phyloP scores from a whole-genome alignment of 257 asterid species.

The Ballota nigra region DNA sequence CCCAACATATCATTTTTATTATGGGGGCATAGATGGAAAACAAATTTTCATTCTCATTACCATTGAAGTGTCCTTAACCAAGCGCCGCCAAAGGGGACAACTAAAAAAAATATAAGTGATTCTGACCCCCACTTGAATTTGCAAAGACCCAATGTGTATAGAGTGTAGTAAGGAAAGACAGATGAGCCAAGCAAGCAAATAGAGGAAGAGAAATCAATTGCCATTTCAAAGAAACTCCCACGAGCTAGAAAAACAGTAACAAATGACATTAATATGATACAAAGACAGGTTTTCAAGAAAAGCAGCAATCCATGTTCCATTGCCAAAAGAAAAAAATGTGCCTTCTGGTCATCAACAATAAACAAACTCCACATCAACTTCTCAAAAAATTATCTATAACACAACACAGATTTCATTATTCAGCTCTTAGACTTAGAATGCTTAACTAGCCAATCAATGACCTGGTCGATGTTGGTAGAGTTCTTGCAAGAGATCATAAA shows the following conservation, averaged over 20 bases:
- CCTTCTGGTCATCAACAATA: constrained; percentile 31
- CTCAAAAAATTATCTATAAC: constrained; percentile 26
- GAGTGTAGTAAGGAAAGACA: neutral
- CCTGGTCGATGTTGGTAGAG: constrained; percentile 91
- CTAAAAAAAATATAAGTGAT: too few species aligned
- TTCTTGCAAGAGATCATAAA: constrained; percentile 97
- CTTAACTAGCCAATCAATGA: constrained; percentile 94
- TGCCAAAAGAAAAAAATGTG: constrained; percentile 32
- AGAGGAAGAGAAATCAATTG: neutral
- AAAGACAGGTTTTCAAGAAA: constrained; percentile 17
- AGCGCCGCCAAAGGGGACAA: too few species aligned
- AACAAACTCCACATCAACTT: constrained; percentile 23
- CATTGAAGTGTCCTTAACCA: too few species aligned
- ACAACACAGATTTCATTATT: constrained; percentile 25
- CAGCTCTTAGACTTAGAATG: constrained; percentile 85
- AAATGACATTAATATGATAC: constrained; percentile 29
- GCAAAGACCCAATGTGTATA: too few species aligned
- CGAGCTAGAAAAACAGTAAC: constrained; percentile 16
- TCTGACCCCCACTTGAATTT: too few species aligned
- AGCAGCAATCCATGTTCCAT: constrained; percentile 34
- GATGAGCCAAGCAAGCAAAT: neutral
- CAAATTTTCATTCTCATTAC: too few species aligned
- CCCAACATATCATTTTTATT: too few species aligned
- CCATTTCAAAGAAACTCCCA: constrained; percentile 10
- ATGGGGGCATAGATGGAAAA: too few species aligned